Base-by-base conservation (phyloP, 495 filamentous ascomycete species). In the Hypoxylon intermedium region DNA sequence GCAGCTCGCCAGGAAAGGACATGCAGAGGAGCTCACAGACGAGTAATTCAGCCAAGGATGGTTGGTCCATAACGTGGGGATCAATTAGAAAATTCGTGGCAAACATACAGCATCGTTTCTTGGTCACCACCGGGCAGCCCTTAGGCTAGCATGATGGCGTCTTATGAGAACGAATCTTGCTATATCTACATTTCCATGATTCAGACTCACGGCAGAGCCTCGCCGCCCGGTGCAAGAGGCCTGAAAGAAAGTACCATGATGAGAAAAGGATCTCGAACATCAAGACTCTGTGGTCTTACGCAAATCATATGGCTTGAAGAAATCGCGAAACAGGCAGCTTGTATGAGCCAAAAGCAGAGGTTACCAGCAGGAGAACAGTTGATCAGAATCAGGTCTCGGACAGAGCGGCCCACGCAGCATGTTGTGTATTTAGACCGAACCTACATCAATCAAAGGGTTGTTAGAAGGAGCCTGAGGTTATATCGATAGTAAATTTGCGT, bases 1-100 rank as follows among this genome's bases (percentile, higher is more conserved):
- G 18, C 33, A 49, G 9, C 24, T 47, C 38, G 12, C 57, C 48
- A 5, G 41, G 23, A 46, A 52, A 50, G 2, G 11, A 15, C 40
- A 31, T 5, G 41, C 41, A 47, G n/a, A 55, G 3, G 12, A 34
- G 18, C 24, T 63, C 65, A 24, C 21, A 37, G 21, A 58, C 30
- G 26, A 57, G 38, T 3, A 61, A 30, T n/a, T 58, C 31, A 23
- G 11, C 12, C 51, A 30, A 31, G 34, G 30, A 20, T 6, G 16
- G 16, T 30, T 37, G 31, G 30, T 50, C 20, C 60, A 60, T 52
- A 19, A 12, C 24, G n/a, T 34, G 23, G 13, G 9, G 12, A 9
- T 36, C 38, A 21, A 16, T 18, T 38, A 1, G 20, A 21, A n/a
- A n/a, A 28, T 43, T 23, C 5, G 20, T 13, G 13, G 24, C 34